These are phyloP conservation scores for Lasiosphaeria miniovina DNA, from an alignment of 495 filamentous ascomycete species.

Conservation along the genomic window DNA sequence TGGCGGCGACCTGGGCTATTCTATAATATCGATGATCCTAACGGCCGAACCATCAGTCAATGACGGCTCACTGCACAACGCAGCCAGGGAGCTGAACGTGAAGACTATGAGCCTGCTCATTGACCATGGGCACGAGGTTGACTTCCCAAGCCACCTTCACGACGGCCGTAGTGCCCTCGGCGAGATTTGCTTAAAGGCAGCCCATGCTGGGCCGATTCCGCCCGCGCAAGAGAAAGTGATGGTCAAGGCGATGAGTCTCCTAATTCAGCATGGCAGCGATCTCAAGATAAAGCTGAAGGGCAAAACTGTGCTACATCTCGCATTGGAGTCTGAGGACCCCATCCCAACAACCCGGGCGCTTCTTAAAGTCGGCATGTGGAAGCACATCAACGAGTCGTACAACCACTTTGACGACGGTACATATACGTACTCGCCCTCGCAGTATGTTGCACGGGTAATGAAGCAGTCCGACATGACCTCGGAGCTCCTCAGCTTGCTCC, in stretches of 20 bases:
- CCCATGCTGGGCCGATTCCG: slow-evolving; percentile 35
- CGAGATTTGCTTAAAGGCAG: slow-evolving; percentile 46
- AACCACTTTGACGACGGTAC: slow-evolving; percentile 43
- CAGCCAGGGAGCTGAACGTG: slow-evolving; percentile 44
- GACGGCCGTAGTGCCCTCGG: slow-evolving; percentile 47
- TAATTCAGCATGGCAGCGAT: slow-evolving; percentile 40
- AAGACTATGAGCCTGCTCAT: slow-evolving; percentile 42
- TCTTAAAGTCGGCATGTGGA: slow-evolving; percentile 47
- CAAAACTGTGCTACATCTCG: slow-evolving; percentile 45
- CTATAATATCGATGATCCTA: slow-evolving; percentile 45
- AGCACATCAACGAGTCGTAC: slow-evolving; percentile 41
- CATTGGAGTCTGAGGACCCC: slow-evolving; percentile 42
- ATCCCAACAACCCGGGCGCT: slow-evolving; percentile 42
- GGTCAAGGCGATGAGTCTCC: slow-evolving; percentile 45
- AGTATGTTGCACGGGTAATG: slow-evolving; percentile 40
- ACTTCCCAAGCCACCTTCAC: slow-evolving; percentile 49
- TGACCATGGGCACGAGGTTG: slow-evolving; percentile 43
- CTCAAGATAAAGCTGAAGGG: slow-evolving; percentile 41
- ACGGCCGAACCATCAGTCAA: slow-evolving; percentile 44
- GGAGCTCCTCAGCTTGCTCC: slow-evolving; percentile 40
- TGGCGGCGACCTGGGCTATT: slow-evolving; percentile 43
- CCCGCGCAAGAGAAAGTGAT: slow-evolving; percentile 41
- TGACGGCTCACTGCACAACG: slow-evolving; percentile 51
- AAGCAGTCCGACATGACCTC: slow-evolving; percentile 29
- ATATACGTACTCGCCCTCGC: slow-evolving; percentile 45